These are phyloP conservation scores for Aethionema arabicum DNA, from an alignment of 345 rosid genomes.

Conservation along the genomic window DNA sequence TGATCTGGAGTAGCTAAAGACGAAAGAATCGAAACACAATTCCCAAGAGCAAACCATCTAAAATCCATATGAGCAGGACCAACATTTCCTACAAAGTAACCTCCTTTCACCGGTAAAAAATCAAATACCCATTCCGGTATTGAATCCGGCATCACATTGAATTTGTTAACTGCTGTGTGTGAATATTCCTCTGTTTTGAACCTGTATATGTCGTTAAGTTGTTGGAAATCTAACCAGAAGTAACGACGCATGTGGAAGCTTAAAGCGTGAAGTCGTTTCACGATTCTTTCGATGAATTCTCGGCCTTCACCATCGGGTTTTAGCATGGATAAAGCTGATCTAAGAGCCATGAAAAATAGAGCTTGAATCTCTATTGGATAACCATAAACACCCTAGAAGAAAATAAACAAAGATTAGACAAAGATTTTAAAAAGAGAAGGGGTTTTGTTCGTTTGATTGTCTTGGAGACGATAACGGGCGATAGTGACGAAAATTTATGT, in stretches of 20 bases:
- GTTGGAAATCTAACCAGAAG: constrained; percentile 72
- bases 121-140: constrained; percentile 80
- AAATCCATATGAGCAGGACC: constrained; percentile 83
- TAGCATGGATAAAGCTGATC: constrained; percentile 65
- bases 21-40: constrained; percentile 57
- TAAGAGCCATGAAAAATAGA: constrained; percentile 77
- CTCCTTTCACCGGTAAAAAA: constrained; percentile 66
- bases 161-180: constrained; percentile 72
- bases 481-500: neutral
- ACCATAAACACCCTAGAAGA: constrained; percentile 77
- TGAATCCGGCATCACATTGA: constrained; percentile 71
- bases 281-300: constrained; percentile 59
- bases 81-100: constrained; percentile 72
- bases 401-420: neutral
- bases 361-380: constrained; percentile 94
- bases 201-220: constrained; percentile 69
- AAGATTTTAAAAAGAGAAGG: neutral
- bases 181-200: constrained; percentile 76
- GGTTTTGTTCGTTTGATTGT: neutral
- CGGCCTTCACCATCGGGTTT: constrained; percentile 72
- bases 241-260: constrained; percentile 68
- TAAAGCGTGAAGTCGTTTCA: constrained; percentile 62
- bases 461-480: too few species aligned
- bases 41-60: constrained; percentile 66
- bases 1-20: constrained; percentile 77